These are phyloP conservation scores for Kluyveromyces siamensis DNA, from an alignment of 805 yeast species.

Conservation along the genomic window DNA sequence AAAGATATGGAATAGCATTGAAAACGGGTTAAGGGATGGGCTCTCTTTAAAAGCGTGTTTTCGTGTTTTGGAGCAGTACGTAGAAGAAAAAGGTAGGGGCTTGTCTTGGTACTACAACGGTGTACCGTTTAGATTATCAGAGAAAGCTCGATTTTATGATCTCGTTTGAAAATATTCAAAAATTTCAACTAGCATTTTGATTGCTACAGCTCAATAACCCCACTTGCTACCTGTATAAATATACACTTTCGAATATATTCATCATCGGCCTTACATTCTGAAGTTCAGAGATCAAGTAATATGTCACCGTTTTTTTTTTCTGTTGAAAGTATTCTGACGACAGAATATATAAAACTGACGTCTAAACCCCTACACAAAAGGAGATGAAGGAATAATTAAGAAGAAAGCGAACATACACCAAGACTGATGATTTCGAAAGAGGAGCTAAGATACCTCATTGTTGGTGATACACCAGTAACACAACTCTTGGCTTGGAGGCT, in stretches of 20 bases:
- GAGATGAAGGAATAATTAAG: not conserved
- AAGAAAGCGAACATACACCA: not conserved
- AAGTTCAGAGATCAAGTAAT: no score
- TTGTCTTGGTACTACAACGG: constrained; percentile 24
- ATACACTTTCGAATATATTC: no score
- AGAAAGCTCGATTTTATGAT: constrained; percentile 4
- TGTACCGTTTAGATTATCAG: constrained; percentile 19
- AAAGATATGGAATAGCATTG: constrained; percentile 25
- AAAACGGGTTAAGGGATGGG: constrained; percentile 20
- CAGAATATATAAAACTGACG: constrained; percentile 1
- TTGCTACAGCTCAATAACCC: no score
- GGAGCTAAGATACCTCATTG: constrained; percentile 5
- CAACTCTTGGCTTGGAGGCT: constrained; percentile 29
- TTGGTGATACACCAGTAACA: constrained; percentile 27
- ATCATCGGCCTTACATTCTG: no score
- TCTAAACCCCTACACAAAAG: not conserved
- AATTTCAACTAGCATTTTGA: not conserved
- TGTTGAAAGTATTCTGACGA: not conserved
- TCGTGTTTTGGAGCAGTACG: constrained; percentile 15
- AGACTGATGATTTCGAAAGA: not conserved
- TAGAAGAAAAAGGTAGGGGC: constrained; percentile 16
- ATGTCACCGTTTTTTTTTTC: not conserved
- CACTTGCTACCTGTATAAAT: no score
- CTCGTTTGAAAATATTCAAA: not conserved
- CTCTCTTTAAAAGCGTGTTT: constrained; percentile 17